Conservation (phyloP, 225 moss, liverwort and hornwort species). For the Sphagnum tenellum region DNA sequence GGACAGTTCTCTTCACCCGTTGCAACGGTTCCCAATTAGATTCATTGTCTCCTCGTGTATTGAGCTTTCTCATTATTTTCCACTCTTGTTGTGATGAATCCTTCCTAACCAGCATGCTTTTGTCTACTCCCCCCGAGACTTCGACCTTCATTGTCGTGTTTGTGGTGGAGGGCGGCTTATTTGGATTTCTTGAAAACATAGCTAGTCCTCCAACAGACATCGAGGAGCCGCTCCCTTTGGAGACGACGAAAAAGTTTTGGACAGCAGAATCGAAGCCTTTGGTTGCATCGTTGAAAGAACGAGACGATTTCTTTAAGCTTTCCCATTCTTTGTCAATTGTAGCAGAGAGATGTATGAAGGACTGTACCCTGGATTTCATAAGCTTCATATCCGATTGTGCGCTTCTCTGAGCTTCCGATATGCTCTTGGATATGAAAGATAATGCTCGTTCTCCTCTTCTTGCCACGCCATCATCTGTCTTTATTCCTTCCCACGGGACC, state of each 20-base stretch:
- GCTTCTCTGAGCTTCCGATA: slow-evolving; percentile 34
- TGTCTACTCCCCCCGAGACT: too few species aligned
- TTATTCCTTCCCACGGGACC: slow-evolving; percentile 26
- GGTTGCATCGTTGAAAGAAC: slow-evolving; percentile 4
- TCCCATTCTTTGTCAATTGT: slow-evolving; percentile 23
- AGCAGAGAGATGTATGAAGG: slow-evolving; percentile 27
- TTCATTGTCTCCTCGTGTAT: slow-evolving; percentile 2
- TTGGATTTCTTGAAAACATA: too few species aligned
- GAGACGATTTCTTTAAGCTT: slow-evolving; percentile 21
- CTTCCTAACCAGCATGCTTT: too few species aligned
- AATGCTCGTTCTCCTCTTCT: slow-evolving; percentile 38
- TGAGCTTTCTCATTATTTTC: too few species aligned
- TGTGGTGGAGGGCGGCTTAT: too few species aligned
- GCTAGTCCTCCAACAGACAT: too few species aligned
- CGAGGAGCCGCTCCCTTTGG: slow-evolving; percentile 26
- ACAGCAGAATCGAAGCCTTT: neutral
- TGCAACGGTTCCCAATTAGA: slow-evolving; percentile 39
- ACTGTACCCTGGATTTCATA: slow-evolving; percentile 31
- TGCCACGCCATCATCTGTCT: slow-evolving; percentile 8
- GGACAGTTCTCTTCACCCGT: slow-evolving; percentile 38
- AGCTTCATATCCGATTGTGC: slow-evolving; percentile 35
- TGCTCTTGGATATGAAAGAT: slow-evolving; percentile 38
- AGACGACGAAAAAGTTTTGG: neutral
- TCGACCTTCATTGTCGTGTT: too few species aligned
- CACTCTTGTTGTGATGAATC: too few species aligned